Percentiles rank a stretch among this genome's conserved stretches.
Evolutionary conservation across 75 land plant genomes (phyloP).

Genomic region (Larix kaempferi): DNA sequence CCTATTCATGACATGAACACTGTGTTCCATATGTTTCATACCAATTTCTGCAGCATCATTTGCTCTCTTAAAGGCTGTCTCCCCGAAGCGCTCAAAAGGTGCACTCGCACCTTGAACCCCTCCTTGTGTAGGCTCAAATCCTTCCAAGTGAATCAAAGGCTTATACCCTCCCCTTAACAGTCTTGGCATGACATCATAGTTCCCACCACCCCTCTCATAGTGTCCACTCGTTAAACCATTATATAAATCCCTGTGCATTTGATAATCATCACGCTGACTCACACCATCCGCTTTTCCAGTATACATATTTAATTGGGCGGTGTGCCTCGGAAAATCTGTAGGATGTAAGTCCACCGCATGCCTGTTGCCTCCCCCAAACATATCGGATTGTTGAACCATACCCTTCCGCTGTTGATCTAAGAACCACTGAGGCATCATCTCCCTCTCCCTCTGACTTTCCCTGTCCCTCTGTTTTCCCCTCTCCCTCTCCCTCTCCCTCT

Average conservation of each 20-base stretch:
- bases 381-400: neutral
- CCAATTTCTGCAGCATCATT: neutral
- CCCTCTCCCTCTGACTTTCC: constrained; percentile 6
- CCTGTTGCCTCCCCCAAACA: neutral
- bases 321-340: neutral
- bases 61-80: neutral
- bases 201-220: neutral
- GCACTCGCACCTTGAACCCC: neutral
- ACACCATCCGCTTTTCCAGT: neutral
- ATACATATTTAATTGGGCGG: neutral
- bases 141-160: neutral
- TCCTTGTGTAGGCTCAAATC: constrained; percentile 1
- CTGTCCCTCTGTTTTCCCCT: constrained; percentile 1
- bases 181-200: neutral
- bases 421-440: neutral
- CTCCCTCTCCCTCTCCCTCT: too few relatives aligned
- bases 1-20: neutral
- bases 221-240: neutral
- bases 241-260: neutral
- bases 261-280: neutral
- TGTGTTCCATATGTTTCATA: neutral
- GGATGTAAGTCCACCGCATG: neutral
- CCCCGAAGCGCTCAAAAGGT: neutral
- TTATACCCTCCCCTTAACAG: neutral
- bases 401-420: neutral